Evolutionary conservation across 176 grass and related monocot genomes (phyloP).

Genomic region (Phyllostachys edulis): DNA sequence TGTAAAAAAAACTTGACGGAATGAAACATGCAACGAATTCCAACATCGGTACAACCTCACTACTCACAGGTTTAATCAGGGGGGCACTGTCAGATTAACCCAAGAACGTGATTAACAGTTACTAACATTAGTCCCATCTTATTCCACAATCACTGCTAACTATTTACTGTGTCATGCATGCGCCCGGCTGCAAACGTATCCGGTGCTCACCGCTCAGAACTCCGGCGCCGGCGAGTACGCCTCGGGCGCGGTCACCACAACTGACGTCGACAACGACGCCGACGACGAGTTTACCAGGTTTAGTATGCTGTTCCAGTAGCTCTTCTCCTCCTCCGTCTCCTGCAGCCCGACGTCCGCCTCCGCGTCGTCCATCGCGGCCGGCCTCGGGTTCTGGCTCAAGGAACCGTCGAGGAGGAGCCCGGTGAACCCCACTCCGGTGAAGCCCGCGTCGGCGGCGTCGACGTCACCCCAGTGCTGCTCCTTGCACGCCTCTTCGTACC

Average conservation of each 20-base stretch:
- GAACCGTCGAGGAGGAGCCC: conserved; percentile 47
- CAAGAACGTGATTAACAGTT: conserved; percentile 22
- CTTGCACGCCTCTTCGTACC: conserved; percentile 49
- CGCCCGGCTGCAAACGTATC: neutral
- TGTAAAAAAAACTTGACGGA: neutral
- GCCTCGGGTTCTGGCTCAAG: conserved; percentile 35
- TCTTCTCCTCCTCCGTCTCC: conserved; percentile 52
- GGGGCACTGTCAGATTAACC: conserved; percentile 35
- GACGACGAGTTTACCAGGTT: conserved; percentile 56
- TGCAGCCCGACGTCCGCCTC: conserved; percentile 19
- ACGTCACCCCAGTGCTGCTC: conserved; percentile 25
- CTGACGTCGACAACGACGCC: conserved; percentile 1
- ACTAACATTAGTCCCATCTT: conserved; percentile 48
- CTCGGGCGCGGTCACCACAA: neutral
- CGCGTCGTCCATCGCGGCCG: neutral
- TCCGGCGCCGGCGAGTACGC: conserved; percentile 40
- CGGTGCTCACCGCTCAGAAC: conserved; percentile 35
- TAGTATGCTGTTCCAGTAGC: conserved; percentile 64
- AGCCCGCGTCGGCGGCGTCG: conserved; percentile 15
- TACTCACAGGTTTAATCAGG: conserved; percentile 29
- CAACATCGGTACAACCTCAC: conserved; percentile 1
- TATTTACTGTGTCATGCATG: conserved; percentile 44
- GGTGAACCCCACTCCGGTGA: conserved; percentile 42
- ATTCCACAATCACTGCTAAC: conserved; percentile 26
- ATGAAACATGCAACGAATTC: conserved; percentile 30